Evolutionary conservation across 2,329 filamentous ascomycete genomes (phyloP), one percentile per base, ranked within the genome.

Genomic region (Sarocladiaceae sp.): DNA sequence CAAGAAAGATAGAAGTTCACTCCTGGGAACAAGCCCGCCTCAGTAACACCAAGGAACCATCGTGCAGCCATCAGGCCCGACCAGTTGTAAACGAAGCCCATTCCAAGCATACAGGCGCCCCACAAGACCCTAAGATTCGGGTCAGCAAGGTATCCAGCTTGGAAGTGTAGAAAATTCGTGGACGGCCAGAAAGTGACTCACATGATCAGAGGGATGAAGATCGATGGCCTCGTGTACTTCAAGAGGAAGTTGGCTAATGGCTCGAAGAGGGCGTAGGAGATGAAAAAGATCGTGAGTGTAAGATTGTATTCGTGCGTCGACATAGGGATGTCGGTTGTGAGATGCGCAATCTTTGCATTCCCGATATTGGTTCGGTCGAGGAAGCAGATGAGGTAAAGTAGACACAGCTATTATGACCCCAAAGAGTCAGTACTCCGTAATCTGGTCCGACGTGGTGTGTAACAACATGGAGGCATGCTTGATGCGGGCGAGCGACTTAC

Each of bases 181-280:
- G 32, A 12, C 11, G 7, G 26, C 16, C n/a, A 19, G 13, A 18
- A 23, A 31, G 31, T 43, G 18, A 75, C 70, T 53, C 76, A 73
- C 83, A 95, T 94, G 57, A 94, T 94, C 24, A 76, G 68, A 2
- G 88, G 85, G 45, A 94, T 80, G 58, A 94, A 95, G 44, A 90
- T 66, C 31, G 83, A 87, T 0, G 89, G 89, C 1, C 80, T 74
- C 49, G 87, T 67, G 15, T 73, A 75, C 65, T 94, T 95, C 47
- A 95, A 78, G 19, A 95, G 64, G 37, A 91, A 69, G 59, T 95
- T 94, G 48, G 86, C 88, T 33, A 89, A 55, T 0, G 81, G 80
- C 60, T 93, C 88, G 50, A 88, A 89, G 26, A 89, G 64, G 2
- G 85, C 75, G 59, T 95, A 95, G 1, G 85, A 88, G 41, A 94